Evolutionary conservation across 495 filamentous ascomycete genomes (phyloP).

Genomic region (Zalerion maritima): DNA sequence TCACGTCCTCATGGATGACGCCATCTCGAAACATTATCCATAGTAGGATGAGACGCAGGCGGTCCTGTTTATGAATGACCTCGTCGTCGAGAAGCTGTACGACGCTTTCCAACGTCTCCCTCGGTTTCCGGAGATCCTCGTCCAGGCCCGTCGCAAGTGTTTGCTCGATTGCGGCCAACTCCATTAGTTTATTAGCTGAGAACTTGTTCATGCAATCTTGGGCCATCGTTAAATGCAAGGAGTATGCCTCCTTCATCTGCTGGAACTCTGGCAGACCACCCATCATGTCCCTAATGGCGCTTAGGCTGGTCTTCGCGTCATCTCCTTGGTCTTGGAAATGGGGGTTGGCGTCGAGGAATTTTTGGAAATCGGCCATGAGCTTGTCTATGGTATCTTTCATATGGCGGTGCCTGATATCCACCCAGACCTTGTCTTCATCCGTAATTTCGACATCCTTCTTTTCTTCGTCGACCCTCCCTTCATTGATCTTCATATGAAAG

Average conservation of each 20-base stretch:
- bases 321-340: slow-evolving; percentile 66
- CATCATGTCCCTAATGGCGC: slow-evolving; percentile 94
- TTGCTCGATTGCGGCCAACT: slow-evolving; percentile 74
- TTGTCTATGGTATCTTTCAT: slow-evolving; percentile 98
- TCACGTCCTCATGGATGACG: slow-evolving; percentile 71
- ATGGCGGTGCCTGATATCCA: slow-evolving; percentile 80
- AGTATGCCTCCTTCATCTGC: slow-evolving; percentile 87
- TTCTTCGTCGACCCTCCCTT: slow-evolving; percentile 49
- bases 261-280: slow-evolving; percentile 89
- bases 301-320: slow-evolving; percentile 56
- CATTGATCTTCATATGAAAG: slow-evolving; percentile 64
- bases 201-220: slow-evolving; percentile 93
- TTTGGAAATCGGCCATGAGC: slow-evolving; percentile 81
- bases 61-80: slow-evolving; percentile 48
- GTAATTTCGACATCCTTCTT: slow-evolving; percentile 80
- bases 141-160: slow-evolving; percentile 82
- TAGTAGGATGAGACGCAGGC: slow-evolving; percentile 68
- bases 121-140: slow-evolving; percentile 82
- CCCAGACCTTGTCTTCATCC: slow-evolving; percentile 86
- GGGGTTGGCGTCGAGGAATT: slow-evolving; percentile 82
- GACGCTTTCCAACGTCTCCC: slow-evolving; percentile 71
- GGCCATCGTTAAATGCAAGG: slow-evolving; percentile 93
- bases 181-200: slow-evolving; percentile 65
- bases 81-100: slow-evolving; percentile 79
- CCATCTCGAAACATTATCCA: slow-evolving; percentile 83